Percentiles rank a stretch among this genome's conserved stretches.
Conservation (phyloP, 257 asterid genomes). For the Primulina tabacum region DNA sequence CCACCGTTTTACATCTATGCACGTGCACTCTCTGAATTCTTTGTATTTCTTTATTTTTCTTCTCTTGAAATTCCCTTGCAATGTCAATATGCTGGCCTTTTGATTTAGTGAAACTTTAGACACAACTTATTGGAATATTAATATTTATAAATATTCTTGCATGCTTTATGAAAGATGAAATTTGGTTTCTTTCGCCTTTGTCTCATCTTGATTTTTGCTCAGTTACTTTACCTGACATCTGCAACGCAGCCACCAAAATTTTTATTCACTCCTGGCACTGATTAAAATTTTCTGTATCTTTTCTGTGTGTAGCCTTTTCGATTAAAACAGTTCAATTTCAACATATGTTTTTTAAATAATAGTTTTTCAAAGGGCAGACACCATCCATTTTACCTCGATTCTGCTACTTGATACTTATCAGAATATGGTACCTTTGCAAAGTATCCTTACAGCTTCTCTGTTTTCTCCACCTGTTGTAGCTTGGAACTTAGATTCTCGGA, state of each 20-base stretch:
- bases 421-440: conserved; percentile 14
- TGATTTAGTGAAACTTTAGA: neutral
- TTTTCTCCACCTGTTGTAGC: conserved; percentile 42
- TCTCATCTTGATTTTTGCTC: neutral
- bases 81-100: neutral
- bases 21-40: neutral
- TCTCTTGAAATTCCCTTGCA: neutral
- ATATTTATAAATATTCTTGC: neutral
- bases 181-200: neutral
- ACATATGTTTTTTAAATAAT: neutral
- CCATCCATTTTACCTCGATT: neutral
- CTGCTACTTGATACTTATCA: conserved; percentile 11
- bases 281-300: neutral
- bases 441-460: conserved; percentile 24
- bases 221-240: neutral
- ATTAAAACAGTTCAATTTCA: neutral
- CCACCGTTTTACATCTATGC: too few relatives aligned
- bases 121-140: too few relatives aligned
- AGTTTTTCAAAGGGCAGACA: conserved; percentile 8
- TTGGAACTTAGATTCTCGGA: conserved; percentile 58
- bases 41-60: neutral
- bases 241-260: neutral
- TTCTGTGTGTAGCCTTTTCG: neutral
- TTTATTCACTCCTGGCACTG: neutral
- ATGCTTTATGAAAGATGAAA: neutral